Base-by-base conservation (phyloP, 2,329 filamentous ascomycete genomes). In the Ascochyta viciae-villosae region DNA sequence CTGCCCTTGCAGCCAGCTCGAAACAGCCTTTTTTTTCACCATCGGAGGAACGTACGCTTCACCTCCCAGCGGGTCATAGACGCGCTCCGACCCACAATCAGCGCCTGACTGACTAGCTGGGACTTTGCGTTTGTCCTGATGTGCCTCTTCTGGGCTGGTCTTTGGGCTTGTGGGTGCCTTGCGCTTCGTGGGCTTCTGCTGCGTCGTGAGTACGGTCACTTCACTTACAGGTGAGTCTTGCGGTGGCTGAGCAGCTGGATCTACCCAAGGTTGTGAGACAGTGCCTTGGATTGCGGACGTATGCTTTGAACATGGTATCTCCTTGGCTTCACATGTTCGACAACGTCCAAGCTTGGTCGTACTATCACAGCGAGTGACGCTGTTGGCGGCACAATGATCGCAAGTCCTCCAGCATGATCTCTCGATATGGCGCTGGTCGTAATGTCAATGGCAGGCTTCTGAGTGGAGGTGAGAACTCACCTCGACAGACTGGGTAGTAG, bases 371-470 rank as follows among this genome's bases (percentile, higher is more conserved):
- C 34, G 31, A 3, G 24, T n/a, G 9, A 37, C 38, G 0, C 43
- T 34, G 15, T 15, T n/a, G 15, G 48, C 43, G 31, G 45, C 57
- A 43, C 63, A 65, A n/a, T 59, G 59, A 31, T 65, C 61, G 42
- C 61, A 65, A 6, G 43, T 35, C 26, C 60, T 62, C 63, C 63
- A 65, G 23, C 57, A 60, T 2, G 57, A 43, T 1, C 29, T 37
- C 5, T 12, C 12, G 13, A 62, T 57, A 12, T 62, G 60, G 22
- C 47, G 43, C 60, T 62, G 34, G 10, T 4, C 1, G 4, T 1
- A n/a, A 2, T 16, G 26, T 53, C 15, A 53, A 29, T 19, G 22
- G 1, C 7, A 12, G 1, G 2, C 7, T 15, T 9, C 16, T 24
- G 15, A 16, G 4, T 15, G n/a, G 3, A 12, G 13, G 3, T 24